Evolutionary conservation across 1,284 basidiomycete genomes (phyloP).

Genomic region (Naganishia sp.): DNA sequence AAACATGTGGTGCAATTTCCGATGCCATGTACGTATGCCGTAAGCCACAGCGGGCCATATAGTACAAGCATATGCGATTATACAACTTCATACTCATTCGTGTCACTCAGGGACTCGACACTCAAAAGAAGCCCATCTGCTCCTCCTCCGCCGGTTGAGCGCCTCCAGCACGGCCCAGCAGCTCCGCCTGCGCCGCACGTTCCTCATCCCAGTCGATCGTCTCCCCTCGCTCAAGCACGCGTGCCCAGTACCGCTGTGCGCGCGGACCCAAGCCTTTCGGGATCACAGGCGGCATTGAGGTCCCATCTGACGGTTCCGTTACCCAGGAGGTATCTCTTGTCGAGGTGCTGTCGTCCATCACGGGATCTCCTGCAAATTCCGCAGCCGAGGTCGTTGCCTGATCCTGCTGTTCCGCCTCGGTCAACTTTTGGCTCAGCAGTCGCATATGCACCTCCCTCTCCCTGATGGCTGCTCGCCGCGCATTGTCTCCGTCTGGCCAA

Average conservation of each 20-base stretch:
- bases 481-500: conserved; percentile 22
- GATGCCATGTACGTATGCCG: too few relatives aligned
- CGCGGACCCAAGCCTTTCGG: conserved; percentile 9
- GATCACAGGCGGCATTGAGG: not conserved
- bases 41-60: too few relatives aligned
- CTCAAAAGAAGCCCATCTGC: conserved; percentile 20
- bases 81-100: not conserved
- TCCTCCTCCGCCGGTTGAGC: conserved; percentile 2
- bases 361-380: not conserved
- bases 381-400: not conserved
- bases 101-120: not conserved
- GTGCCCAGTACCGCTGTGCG: conserved; percentile 24
- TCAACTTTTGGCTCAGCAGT: conserved; percentile 31
- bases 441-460: conserved; percentile 33
- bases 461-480: conserved; percentile 24
- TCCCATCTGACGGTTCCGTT: not conserved
- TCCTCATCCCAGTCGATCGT: conserved; percentile 34
- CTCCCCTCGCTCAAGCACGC: conserved; percentile 22
- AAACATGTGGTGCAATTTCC: too few relatives aligned
- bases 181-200: conserved; percentile 28
- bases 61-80: not conserved
- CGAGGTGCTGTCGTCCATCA: not conserved
- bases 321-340: not conserved
- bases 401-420: conserved; percentile 14
- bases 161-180: conserved; percentile 21